Evolutionary conservation across 2,329 filamentous ascomycete species (phyloP), one percentile per base, ranked within the genome.

Genomic region (Botrytis hyacinthi): DNA sequence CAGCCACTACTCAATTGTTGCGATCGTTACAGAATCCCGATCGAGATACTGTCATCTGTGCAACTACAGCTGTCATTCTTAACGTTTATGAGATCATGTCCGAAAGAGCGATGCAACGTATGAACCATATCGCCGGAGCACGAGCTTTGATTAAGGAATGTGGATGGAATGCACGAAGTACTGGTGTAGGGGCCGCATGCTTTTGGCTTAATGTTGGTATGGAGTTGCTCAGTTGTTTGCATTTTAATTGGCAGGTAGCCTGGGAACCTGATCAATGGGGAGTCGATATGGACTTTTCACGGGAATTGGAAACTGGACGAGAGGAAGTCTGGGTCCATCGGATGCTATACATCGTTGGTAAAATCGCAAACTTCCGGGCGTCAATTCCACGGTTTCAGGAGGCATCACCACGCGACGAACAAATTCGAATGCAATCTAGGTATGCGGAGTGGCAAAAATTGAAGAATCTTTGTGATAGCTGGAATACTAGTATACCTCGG

Each of bases 61-160:
- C 95, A 12, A 93, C 92, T 0, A 94, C 94, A 0, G 94, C 95
- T 3, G 91, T 97, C 22, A 91, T 97, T 12, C 87, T 98, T 46
- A 95, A 97, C 78, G 92, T 97, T 5, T 98, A 97, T 82, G 94
- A 98, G 82, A 91, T 95, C 78, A 97, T 98, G 93, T 94, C 90
- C 67, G 92, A 95, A 80, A 89, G 89, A 77, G 90, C 92, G 8
- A 85, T 91, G 54, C 90, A 94, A 78, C 88, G 92, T n/a, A 95
- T 96, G 91, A 95, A 93, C 77, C 95, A 97, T 79, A 95, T 95
- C 77, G 91, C 92, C 0, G 94, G 94, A 8, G 93, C 94, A 16
- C 88, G 94, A 71, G 93, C 93, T 2, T 85, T 97, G 68, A 95
- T 98, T 78, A 93, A 94, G 75, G 94, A 97, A 80, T 97, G 94